Evolutionary conservation across 257 asterid genomes (phyloP), one percentile per base, ranked within the genome.

Genomic region (Schizonepeta tenuifolia): DNA sequence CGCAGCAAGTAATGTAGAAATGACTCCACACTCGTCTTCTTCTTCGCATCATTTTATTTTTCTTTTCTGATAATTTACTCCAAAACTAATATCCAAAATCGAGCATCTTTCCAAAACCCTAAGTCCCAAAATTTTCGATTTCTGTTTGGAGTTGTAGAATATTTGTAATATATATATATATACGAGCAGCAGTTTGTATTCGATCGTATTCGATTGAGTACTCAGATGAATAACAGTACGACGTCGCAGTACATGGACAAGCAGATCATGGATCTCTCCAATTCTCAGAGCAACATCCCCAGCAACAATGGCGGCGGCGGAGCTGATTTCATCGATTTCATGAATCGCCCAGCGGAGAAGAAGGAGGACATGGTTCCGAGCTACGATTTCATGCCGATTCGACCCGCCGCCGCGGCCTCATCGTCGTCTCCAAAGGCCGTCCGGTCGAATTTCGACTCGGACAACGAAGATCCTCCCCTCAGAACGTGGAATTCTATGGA

Each of bases 211-310:
- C 10, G 75, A 24, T 59, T 65, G 77, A 62, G 68, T 63, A 57
- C 80, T 77, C 87, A 74, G 86, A 93, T 93, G 98, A 90, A 89
- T 85, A 75, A 24, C 83, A 81, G 70, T 54, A 35, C 80, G 76
- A 17, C 93, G 66, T 86, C 91, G 74, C 88, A 83, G 83, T 91
- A 78, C 70, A 91, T 91, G 97, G 97, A 94, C 87, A 94, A 94
- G 83, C 99, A 91, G 91, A 91, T 94, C 86, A 94, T 91, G 99
- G 97, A 91, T 90, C 96, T 91, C 74, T 86, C 96, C 28, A 89
- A 82, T 83, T 88, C 95, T 1, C 91, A 88, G 79, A 74, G 62
- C 46, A 62, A 11, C 71, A 15, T 4, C 74, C 50, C 60, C 77
- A 67, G 18, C 83, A 80, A 24, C 59, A 72, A 47, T 50, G 69